These are phyloP conservation scores for Wickerhamomyces silvicola DNA, from an alignment of 805 yeast species.

Conservation along the genomic window DNA sequence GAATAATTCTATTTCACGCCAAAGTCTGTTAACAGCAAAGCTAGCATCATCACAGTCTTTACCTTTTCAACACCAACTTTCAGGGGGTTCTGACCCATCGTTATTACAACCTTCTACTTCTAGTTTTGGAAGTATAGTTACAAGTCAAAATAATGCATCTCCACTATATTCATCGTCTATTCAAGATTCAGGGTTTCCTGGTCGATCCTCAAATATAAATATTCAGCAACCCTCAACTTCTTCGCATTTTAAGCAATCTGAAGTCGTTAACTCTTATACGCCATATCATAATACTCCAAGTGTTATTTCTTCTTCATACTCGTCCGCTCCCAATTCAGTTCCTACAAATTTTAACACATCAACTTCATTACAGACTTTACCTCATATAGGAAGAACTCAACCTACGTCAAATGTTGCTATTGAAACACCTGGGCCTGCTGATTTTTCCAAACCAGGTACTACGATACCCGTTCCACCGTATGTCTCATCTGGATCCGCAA, in stretches of 20 bases:
- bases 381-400: conserved; percentile 30
- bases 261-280: conserved; percentile 22
- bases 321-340: conserved; percentile 25
- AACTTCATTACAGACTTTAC: conserved; percentile 18
- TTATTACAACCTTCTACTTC: no score
- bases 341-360: conserved; percentile 13
- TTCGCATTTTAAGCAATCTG: conserved; percentile 21
- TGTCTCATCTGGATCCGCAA: not conserved
- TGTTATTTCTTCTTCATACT: conserved; percentile 40
- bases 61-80: not conserved
- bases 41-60: conserved; percentile 3
- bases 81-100: no score
- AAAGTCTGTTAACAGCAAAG: conserved; percentile 26
- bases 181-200: conserved; percentile 6
- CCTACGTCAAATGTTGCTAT: conserved; percentile 52
- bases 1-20: conserved; percentile 8
- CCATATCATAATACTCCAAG: conserved; percentile 42
- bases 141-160: not conserved
- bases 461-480: not conserved
- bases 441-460: not conserved
- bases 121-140: no score
- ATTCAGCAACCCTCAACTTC: conserved; percentile 24
- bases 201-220: conserved; percentile 19
- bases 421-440: conserved; percentile 42
- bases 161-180: conserved; percentile 2